phyloP scores from a whole-genome alignment of 345 rosid species.

The Arabis alpina region DNA sequence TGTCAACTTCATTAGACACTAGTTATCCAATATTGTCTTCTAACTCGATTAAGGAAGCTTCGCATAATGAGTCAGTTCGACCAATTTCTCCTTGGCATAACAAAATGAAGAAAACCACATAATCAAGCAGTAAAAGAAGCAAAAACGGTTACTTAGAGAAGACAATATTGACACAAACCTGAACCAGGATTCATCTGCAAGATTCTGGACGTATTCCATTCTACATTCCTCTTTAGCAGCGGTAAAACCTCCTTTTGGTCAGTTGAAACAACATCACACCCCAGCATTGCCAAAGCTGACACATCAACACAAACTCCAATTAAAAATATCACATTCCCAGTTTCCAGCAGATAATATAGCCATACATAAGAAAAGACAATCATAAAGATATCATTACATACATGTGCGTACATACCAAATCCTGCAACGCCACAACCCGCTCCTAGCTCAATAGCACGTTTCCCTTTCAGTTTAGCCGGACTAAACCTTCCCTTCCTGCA shows the following conservation, averaged over 20 bases:
- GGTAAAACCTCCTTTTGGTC: constrained; percentile 87
- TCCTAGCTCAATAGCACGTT: constrained; percentile 89
- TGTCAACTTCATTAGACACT: constrained; percentile 14
- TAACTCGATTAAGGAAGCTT: background rate
- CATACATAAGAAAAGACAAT: constrained; percentile 16
- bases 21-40: background rate
- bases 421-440: constrained; percentile 98
- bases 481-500: constrained; percentile 85
- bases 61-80: background rate
- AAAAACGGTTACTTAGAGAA: constrained; percentile 11
- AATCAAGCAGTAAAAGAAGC: constrained; percentile 8
- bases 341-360: constrained; percentile 13
- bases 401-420: constrained; percentile 66
- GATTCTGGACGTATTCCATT: constrained; percentile 76
- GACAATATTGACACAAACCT: constrained; percentile 44
- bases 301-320: constrained; percentile 20
- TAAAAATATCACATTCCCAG: constrained; percentile 12
- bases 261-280: constrained; percentile 82
- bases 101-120: constrained; percentile 13
- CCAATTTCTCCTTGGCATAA: constrained; percentile 17
- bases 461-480: constrained; percentile 85
- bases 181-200: constrained; percentile 70
- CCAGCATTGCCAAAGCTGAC: constrained; percentile 89
- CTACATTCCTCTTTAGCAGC: constrained; percentile 73
- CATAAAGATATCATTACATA: constrained; percentile 24